These are phyloP conservation scores for Chaetothyriales sp. DNA, from an alignment of 2,329 filamentous ascomycete genomes.

Conservation along the genomic window DNA sequence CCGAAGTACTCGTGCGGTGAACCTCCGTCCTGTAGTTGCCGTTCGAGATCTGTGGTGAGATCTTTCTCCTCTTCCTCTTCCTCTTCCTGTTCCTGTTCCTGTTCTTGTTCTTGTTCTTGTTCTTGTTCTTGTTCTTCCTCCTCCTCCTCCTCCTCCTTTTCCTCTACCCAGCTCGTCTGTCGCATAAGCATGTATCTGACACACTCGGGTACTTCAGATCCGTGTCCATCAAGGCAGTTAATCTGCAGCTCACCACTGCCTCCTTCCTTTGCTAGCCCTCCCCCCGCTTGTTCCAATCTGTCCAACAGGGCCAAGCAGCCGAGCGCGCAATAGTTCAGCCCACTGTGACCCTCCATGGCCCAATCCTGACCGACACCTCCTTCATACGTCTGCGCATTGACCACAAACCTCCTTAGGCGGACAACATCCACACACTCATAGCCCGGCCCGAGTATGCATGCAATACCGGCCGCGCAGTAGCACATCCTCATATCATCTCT, in stretches of 20 bases:
- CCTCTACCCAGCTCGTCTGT: slow-evolving; percentile 46
- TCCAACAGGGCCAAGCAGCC: slow-evolving; percentile 64
- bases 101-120: slow-evolving; percentile 31
- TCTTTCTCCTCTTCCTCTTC: slow-evolving; percentile 3
- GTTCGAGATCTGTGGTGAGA: neutral
- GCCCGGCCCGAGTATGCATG: slow-evolving; percentile 66
- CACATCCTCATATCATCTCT: slow-evolving; percentile 80
- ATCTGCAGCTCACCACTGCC: neutral
- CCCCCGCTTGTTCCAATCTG: slow-evolving; percentile 18
- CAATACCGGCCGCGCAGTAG: slow-evolving; percentile 66
- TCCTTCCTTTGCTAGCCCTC: slow-evolving; percentile 8
- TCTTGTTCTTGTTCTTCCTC: slow-evolving; percentile 17
- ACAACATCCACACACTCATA: slow-evolving; percentile 61
- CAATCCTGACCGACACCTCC: slow-evolving; percentile 69
- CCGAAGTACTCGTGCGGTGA: neutral
- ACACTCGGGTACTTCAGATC: slow-evolving; percentile 16
- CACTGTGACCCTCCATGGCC: slow-evolving; percentile 73
- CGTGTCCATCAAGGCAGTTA: neutral
- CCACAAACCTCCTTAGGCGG: slow-evolving; percentile 56
- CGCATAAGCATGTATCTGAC: slow-evolving; percentile 48
- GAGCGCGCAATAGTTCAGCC: slow-evolving; percentile 82
- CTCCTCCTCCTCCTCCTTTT: slow-evolving; percentile 33
- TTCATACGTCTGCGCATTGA: slow-evolving; percentile 59
- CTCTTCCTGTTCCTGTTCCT: slow-evolving; percentile 24
- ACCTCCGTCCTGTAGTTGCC: neutral